Conservation (phyloP, 768 basidiomycete genomes). For the Rubroboletus satanas region DNA sequence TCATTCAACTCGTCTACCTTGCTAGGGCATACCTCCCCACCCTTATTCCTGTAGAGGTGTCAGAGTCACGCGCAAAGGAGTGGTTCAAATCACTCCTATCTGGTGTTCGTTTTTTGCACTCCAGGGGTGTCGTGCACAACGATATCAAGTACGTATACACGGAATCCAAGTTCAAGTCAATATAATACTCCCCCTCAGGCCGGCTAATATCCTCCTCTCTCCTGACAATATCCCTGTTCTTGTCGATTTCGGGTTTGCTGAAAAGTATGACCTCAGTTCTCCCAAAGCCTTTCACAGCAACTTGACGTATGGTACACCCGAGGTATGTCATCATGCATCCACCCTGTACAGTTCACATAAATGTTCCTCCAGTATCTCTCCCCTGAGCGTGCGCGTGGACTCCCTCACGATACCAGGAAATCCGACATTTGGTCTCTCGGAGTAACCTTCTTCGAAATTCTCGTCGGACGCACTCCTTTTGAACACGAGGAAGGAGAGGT, state of each 20-base stretch:
- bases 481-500: conserved; percentile 77
- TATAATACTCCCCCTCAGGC: conserved; percentile 41
- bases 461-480: conserved; percentile 90
- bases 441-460: conserved; percentile 91
- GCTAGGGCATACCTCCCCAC: conserved; percentile 82
- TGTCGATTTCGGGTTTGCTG: conserved; percentile 96
- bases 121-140: conserved; percentile 83
- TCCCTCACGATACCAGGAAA: conserved; percentile 90
- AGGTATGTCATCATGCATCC: conserved; percentile 44
- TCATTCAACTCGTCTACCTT: conserved; percentile 8
- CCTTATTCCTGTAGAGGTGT: conserved; percentile 84
- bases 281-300: conserved; percentile 75
- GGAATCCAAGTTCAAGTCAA: not conserved
- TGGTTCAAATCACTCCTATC: conserved; percentile 85
- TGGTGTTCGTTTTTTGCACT: conserved; percentile 80
- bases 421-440: conserved; percentile 86
- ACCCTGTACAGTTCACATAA: not conserved
- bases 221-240: conserved; percentile 76
- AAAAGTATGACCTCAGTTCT: conserved; percentile 67
- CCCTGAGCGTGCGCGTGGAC: conserved; percentile 85
- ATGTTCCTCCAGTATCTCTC: conserved; percentile 68
- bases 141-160: conserved; percentile 75
- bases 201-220: conserved; percentile 90
- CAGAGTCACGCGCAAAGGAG: conserved; percentile 67
- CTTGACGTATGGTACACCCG: conserved; percentile 87